phyloP scores from a whole-genome alignment of 2,329 filamentous ascomycete species.

The Atkinsonella texensis region DNA sequence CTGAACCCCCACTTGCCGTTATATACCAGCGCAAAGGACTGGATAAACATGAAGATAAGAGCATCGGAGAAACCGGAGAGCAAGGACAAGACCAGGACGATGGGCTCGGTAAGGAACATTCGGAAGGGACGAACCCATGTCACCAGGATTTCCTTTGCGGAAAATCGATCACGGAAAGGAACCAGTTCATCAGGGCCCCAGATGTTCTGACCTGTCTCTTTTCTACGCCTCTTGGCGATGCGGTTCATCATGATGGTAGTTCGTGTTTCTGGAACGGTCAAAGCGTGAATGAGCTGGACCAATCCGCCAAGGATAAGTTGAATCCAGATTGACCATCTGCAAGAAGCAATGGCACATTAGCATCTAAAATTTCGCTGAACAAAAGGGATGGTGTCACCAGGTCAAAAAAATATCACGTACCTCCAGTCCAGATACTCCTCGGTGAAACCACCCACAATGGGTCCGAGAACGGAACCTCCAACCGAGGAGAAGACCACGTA shows the following conservation, averaged over 20 bases:
- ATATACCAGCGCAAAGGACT: conserved; percentile 58
- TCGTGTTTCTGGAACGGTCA: conserved; percentile 67
- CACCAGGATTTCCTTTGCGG: conserved; percentile 39
- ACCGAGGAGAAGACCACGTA: conserved; percentile 72
- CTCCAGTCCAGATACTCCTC: conserved; percentile 56
- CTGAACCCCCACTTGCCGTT: conserved; percentile 49
- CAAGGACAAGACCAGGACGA: conserved; percentile 57
- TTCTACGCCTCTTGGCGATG: conserved; percentile 63
- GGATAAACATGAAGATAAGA: conserved; percentile 67
- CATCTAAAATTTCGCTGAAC: neutral
- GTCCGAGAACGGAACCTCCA: conserved; percentile 63
- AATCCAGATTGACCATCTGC: conserved; percentile 63
- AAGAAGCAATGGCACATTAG: neutral
- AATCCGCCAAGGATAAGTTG: conserved; percentile 66
- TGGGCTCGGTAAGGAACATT: conserved; percentile 65
- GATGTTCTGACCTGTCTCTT: conserved; percentile 45
- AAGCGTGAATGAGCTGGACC: conserved; percentile 54
- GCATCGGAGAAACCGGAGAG: conserved; percentile 63
- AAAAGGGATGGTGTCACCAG: neutral
- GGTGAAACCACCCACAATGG: conserved; percentile 67
- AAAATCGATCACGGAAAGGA: conserved; percentile 46
- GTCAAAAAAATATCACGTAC: conserved; percentile 18
- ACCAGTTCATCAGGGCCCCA: conserved; percentile 64
- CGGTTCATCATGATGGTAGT: conserved; percentile 66
- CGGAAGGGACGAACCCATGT: conserved; percentile 55